Evolutionary conservation across 768 basidiomycete species (phyloP).

Genomic region (Amanita exitialis): DNA sequence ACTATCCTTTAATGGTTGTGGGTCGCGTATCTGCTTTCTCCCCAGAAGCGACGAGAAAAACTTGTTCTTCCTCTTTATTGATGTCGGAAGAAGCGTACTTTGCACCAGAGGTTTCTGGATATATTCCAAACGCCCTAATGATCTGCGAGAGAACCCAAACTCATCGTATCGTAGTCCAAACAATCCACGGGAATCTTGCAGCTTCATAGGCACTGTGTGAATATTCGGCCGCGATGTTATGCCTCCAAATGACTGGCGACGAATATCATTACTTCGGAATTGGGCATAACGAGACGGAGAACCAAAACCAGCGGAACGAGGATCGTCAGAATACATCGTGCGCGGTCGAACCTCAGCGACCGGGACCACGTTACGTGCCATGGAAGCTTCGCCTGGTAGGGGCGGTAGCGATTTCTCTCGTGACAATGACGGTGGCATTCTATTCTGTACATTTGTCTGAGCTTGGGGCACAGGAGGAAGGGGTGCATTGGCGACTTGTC

Average conservation of each 20-base stretch:
- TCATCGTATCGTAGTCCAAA: conserved; percentile 50
- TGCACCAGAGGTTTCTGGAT: conserved; percentile 19
- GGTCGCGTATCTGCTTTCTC: conserved; percentile 30
- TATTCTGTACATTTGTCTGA: conserved; percentile 12
- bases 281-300: conserved; percentile 55
- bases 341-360: conserved; percentile 34
- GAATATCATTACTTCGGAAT: conserved; percentile 44
- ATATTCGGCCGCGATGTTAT: conserved; percentile 45
- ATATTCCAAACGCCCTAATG: conserved; percentile 36
- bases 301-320: conserved; percentile 35
- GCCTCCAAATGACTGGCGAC: conserved; percentile 75
- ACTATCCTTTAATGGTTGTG: conserved; percentile 24
- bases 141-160: conserved; percentile 60
- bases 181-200: conserved; percentile 22
- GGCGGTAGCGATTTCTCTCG: conserved; percentile 76
- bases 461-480: conserved; percentile 13
- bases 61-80: conserved; percentile 59
- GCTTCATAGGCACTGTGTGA: conserved; percentile 37
- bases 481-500: conserved; percentile 18
- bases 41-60: conserved; percentile 65
- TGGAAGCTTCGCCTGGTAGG: conserved; percentile 44
- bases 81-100: conserved; percentile 17
- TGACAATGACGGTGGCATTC: conserved; percentile 18
- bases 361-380: conserved; percentile 24
- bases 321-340: conserved; percentile 55